Evolutionary conservation across 208 protist genomes (phyloP), one percentile per base, ranked within the genome.

Genomic region (Lotmaria passim): DNA sequence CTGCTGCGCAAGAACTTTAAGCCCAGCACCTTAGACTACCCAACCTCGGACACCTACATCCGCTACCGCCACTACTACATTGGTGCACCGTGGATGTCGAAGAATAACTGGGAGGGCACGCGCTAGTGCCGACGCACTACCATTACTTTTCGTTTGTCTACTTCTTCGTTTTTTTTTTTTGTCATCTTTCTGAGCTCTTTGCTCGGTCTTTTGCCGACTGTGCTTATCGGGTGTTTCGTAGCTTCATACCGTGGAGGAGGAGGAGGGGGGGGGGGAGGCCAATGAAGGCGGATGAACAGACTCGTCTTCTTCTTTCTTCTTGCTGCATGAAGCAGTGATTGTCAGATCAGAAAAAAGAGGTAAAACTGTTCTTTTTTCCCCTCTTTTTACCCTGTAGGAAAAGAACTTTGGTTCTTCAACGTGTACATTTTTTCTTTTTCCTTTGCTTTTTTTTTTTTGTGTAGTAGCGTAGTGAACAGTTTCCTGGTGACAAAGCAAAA

Each of bases 11-110:
- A 91, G 75, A 70, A 46, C 38, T 96, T 94, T 60, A 93, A 93
- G 77, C 90, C 90, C 7, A 93, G 83, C 73, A 91, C 85, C 10
- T 63, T 95, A 7, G 90, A 95, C 73, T 93, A 93, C 78, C 90
- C 90, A 19, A 95, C 90, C 41, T 88, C 85, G 21, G 90, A 95
- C 50, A 91, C 85, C 19, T 95, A 95, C 75, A 88, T 93, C 24
- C 79, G 90, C 36, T 95, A 95, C 69, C 72, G 85, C 31, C 87
- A 95, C 62, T 89, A 84, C 70, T 95, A 95, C 65, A 78, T 93
- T 39, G 84, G 84, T 23, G 77, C 81, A 17, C 75, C 83, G 41
- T 94, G 89, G 89, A 72, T 79, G 74, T 59, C 73, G 21, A 94
- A 94, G 82, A 83, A 89, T 69, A 78, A 73, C 56, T 94, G 83